phyloP scores from a whole-genome alignment of 2,329 filamentous ascomycete species.

The Drechslera avenae region DNA sequence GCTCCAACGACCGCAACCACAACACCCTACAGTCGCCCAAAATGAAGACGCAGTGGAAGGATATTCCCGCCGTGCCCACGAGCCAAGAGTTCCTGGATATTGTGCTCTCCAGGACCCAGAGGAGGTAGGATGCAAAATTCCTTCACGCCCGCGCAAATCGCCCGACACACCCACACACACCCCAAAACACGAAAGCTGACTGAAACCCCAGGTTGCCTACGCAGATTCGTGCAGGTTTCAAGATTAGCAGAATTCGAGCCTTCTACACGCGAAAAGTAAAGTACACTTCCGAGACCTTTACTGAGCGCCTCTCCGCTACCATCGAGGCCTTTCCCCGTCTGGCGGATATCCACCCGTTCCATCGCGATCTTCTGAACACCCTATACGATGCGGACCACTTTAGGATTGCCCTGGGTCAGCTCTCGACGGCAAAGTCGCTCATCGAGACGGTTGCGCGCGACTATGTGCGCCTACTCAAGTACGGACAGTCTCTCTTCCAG shows the following conservation, averaged over 20 bases:
- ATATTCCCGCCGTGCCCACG: constrained; percentile 86
- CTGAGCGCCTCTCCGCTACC: constrained; percentile 88
- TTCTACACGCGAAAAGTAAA: constrained; percentile 96
- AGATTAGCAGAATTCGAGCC: constrained; percentile 90
- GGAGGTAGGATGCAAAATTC: constrained; percentile 16
- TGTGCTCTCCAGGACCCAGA: constrained; percentile 73
- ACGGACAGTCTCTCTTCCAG: constrained; percentile 88
- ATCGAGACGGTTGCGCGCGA: constrained; percentile 96
- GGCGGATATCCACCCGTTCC: constrained; percentile 94
- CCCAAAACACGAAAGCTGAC: constrained; percentile 1
- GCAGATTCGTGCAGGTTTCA: constrained; percentile 93
- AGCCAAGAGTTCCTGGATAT: constrained; percentile 97
- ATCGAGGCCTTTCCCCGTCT: constrained; percentile 88
- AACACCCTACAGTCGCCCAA: constrained; percentile 27
- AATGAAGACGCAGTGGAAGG: constrained; percentile 53
- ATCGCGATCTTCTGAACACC: constrained; percentile 88
- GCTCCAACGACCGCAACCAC: constrained; percentile 20
- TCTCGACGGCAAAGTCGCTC: constrained; percentile 93
- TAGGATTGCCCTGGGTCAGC: constrained; percentile 91
- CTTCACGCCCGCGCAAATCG: constrained; percentile 3
- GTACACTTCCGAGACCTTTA: constrained; percentile 95
- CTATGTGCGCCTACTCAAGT: constrained; percentile 95
- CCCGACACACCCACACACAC: neutral
- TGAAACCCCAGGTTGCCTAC: constrained; percentile 72
- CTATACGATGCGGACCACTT: constrained; percentile 73